Evolutionary conservation across 352 stramenopile species (phyloP), one percentile per base, ranked within the genome.

Genomic region (Pythium phragmitis): DNA sequence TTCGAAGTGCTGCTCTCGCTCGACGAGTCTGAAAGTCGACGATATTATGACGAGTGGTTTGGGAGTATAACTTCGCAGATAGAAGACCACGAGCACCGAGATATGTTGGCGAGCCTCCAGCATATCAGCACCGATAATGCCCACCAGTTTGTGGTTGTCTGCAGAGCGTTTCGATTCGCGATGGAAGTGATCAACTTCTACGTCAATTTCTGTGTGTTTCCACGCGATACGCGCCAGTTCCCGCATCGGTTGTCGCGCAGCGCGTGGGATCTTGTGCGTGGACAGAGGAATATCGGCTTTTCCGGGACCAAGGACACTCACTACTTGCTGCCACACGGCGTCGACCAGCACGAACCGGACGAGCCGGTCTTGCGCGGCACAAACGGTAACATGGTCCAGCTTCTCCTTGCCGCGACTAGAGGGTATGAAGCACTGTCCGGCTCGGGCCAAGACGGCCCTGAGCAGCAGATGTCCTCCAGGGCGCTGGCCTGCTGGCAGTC

Each of bases 281-380:
- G 87, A 1, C 54, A 71, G 2, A 70, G 63, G 0, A 80, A 79
- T 21, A 74, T 96, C 19, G 90, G 90, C 2, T 97, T 97, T 57
- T 97, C 87, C 0, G 91, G 89, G 0, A 98, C 89, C 13, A 97
- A 97, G 60, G 89, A 97, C 62, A 96, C 91, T 33, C 85, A 96
- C 14, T 72, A 72, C 0, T 50, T 97, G 54, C 69, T 97, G 5
- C 90, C 88, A 4, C 26, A 87, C 0, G 80, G 88, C 17, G 80
- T 96, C 23, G 56, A 48, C 0, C 88, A 96, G 59, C 68, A 56
- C 12, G 82, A 92, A 50, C 82, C 87, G 4, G 43, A 76, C 5
- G 79, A 87, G 6, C 56, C 71, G 23, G 57, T 70, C 0, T 36
- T 98, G 8, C 66, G 73, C 4, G 82, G 67, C 1, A 97, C 89